A percentile compares a stretch with the other conserved stretches of the same genome.
These are phyloP conservation scores for Saksenaea oblongispora DNA, from an alignment of 371 early-diverging fungal species.

Conservation along the genomic window DNA sequence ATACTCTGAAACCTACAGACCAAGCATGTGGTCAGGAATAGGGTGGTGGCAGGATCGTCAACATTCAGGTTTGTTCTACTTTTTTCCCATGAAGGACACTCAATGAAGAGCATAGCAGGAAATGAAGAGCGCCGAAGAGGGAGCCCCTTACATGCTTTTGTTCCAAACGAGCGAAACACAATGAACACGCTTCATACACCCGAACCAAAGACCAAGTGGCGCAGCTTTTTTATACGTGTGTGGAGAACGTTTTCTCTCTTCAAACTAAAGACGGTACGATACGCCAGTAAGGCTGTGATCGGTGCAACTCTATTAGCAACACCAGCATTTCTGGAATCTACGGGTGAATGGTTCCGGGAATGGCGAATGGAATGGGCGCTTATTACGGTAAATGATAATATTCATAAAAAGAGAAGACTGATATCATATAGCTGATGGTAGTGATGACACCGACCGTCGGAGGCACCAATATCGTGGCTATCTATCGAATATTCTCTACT, in stretches of 20 bases:
- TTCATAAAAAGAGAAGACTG: not conserved
- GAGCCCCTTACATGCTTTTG: slow-evolving; percentile 21
- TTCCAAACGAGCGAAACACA: slow-evolving; percentile 55
- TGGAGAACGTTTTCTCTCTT: slow-evolving; percentile 64
- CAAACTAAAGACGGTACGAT: slow-evolving; percentile 66
- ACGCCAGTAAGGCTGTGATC: slow-evolving; percentile 70
- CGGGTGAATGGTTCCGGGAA: slow-evolving; percentile 55
- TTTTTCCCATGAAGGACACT: not conserved
- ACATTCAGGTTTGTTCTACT: not conserved
- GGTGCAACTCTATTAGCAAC: slow-evolving; percentile 60
- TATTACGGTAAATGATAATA: slow-evolving; percentile 58
- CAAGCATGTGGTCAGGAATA: slow-evolving; percentile 12
- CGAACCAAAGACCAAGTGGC: slow-evolving; percentile 52
- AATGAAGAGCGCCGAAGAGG: not conserved
- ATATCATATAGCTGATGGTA: slow-evolving; percentile 51
- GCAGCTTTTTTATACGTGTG: slow-evolving; percentile 51
- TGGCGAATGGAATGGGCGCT: slow-evolving; percentile 85
- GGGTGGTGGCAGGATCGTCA: not conserved
- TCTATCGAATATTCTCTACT: slow-evolving; percentile 79
- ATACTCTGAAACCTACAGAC: slow-evolving; percentile 8
- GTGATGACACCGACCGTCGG: slow-evolving; percentile 91
- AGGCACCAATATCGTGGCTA: slow-evolving; percentile 72
- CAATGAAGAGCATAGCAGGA: not conserved
- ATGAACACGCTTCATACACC: slow-evolving; percentile 70
- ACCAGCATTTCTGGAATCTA: slow-evolving; percentile 69